Percentiles rank a stretch among this genome's conserved stretches.
Evolutionary conservation across 2,329 filamentous ascomycete genomes (phyloP).

Genomic region (Golovinomyces cichoracearum): DNA sequence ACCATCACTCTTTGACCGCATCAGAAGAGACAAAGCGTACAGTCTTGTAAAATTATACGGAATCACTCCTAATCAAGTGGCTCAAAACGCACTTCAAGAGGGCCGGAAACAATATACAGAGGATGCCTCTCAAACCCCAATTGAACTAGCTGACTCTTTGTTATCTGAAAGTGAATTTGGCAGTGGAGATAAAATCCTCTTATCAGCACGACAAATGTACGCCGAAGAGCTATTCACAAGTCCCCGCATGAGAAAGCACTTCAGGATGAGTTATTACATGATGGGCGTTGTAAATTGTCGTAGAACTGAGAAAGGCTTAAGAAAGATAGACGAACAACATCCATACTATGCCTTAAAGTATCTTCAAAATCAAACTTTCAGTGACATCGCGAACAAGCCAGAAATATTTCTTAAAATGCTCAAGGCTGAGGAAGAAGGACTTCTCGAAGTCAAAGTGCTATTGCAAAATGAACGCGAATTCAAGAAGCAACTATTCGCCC

Average conservation of each 20-base stretch:
- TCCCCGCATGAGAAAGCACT: constrained; percentile 67
- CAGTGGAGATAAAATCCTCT: constrained; percentile 49
- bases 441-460: constrained; percentile 61
- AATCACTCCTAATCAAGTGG: constrained; percentile 67
- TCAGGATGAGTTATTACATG: constrained; percentile 61
- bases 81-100: constrained; percentile 57
- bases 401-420: constrained; percentile 93
- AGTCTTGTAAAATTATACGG: constrained; percentile 70
- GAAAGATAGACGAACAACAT: constrained; percentile 80
- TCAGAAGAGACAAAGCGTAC: constrained; percentile 56
- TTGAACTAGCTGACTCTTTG: constrained; percentile 64
- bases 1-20: constrained; percentile 56
- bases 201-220: constrained; percentile 64
- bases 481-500: constrained; percentile 46
- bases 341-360: constrained; percentile 98
- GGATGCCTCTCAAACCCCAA: constrained; percentile 52
- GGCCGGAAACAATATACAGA: constrained; percentile 63
- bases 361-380: constrained; percentile 63
- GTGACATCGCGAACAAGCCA: constrained; percentile 54
- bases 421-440: constrained; percentile 78
- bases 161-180: constrained; percentile 44
- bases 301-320: constrained; percentile 79
- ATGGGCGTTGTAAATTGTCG: constrained; percentile 64
- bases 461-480: constrained; percentile 55
- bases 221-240: constrained; percentile 72